A percentile compares a stretch with the other conserved stretches of the same genome.
Conservation (phyloP, 768 basidiomycete species). For the Serpula lacrymans region DNA sequence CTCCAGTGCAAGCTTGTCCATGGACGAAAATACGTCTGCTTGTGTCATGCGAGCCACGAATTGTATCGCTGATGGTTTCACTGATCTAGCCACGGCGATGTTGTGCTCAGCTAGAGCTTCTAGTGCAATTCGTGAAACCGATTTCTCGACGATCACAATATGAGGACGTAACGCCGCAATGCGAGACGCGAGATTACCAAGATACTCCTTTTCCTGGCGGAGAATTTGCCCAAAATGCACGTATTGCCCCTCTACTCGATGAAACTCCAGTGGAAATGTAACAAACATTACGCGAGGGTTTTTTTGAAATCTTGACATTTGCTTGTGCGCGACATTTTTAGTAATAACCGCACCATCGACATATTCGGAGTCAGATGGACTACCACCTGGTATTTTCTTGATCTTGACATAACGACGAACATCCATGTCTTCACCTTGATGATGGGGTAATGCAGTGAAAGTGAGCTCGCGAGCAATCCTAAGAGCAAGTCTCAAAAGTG, state of each 20-base stretch:
- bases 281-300: slow-evolving; percentile 96
- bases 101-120: slow-evolving; percentile 82
- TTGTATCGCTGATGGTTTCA: slow-evolving; percentile 84
- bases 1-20: slow-evolving; percentile 89
- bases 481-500: slow-evolving; percentile 75
- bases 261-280: slow-evolving; percentile 92
- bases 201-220: slow-evolving; percentile 90
- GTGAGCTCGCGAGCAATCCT: slow-evolving; percentile 84
- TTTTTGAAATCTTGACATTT: slow-evolving; percentile 77
- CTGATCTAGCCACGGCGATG: slow-evolving; percentile 86
- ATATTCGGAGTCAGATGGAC: slow-evolving; percentile 91
- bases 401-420: slow-evolving; percentile 94
- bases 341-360: slow-evolving; percentile 96
- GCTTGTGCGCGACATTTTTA: slow-evolving; percentile 96
- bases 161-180: slow-evolving; percentile 92
- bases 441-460: slow-evolving; percentile 65
- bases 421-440: slow-evolving; percentile 92
- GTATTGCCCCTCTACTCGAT: slow-evolving; percentile 89
- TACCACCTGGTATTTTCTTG: slow-evolving; percentile 95
- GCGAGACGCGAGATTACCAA: slow-evolving; percentile 81
- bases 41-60: slow-evolving; percentile 93
- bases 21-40: slow-evolving; percentile 91
- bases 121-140: slow-evolving; percentile 86
- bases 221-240: slow-evolving; percentile 89
- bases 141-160: slow-evolving; percentile 86